Conservation (phyloP, 1,139 yeast species). For the Pichia sp. region DNA sequence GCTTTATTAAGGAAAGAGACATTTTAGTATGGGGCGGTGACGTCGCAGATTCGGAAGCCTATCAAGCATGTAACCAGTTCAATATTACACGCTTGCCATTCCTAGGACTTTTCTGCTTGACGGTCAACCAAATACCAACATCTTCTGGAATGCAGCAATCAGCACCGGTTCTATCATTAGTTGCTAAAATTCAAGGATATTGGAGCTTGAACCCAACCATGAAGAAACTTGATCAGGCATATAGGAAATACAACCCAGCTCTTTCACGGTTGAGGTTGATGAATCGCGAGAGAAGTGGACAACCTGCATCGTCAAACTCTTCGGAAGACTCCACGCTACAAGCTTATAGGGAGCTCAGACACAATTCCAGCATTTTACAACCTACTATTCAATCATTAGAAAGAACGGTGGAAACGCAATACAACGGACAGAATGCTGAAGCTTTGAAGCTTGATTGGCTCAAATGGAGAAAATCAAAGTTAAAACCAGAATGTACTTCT, state of each 20-base stretch:
- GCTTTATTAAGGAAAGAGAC: slow-evolving; percentile 43
- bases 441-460: slow-evolving; percentile 33
- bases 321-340: not conserved
- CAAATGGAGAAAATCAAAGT: slow-evolving; percentile 36
- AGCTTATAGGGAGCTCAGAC: not conserved
- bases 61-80: slow-evolving; percentile 73
- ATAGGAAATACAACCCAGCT: slow-evolving; percentile 54
- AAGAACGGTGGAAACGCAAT: not conserved
- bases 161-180: slow-evolving; percentile 50
- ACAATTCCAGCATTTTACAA: slow-evolving; percentile 19
- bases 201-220: slow-evolving; percentile 27
- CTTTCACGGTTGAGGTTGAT: slow-evolving; percentile 44
- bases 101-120: slow-evolving; percentile 60
- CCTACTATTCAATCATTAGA: not conserved
- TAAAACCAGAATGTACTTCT: slow-evolving; percentile 31
- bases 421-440: slow-evolving; percentile 39
- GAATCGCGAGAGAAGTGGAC: slow-evolving; percentile 35
- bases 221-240: slow-evolving; percentile 36
- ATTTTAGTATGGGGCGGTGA: slow-evolving; percentile 86
- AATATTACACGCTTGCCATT: slow-evolving; percentile 75
- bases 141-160: slow-evolving; percentile 51
- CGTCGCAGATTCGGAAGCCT: slow-evolving; percentile 71
- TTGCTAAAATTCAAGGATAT: slow-evolving; percentile 61
- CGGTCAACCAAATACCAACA: slow-evolving; percentile 47
- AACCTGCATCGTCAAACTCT: slow-evolving; percentile 40